Base-by-base conservation (phyloP, 768 basidiomycete species). In the Crepidotus variabilis region DNA sequence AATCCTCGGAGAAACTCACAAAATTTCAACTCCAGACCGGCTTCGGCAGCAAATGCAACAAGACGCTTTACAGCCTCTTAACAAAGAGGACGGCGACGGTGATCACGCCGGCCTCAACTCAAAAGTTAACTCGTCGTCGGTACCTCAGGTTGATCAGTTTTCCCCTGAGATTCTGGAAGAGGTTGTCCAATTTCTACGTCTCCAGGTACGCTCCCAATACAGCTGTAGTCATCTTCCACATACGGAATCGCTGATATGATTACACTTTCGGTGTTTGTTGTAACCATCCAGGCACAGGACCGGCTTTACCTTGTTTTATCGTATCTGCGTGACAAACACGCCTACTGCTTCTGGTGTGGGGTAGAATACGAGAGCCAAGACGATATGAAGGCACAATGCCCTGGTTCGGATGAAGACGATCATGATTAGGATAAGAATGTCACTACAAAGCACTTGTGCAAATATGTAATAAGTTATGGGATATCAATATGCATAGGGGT, bases 341-440 rank as follows among this genome's bases (percentile, higher is more conserved):
- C 76, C 5, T 94, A 94, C 67, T 94, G 92, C 67, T 93, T 92
- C 69, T 94, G 91, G 89, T 94, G 92, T 66, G 92, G 92, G 11
- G 80, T 87, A 11, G 79, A 84, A 62, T 94, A 93, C 65, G 78
- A 80, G 5, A 75, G 78, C 60, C 67, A 71, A 6, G 79, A 80
- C 14, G 87, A 90, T 50, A 72, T 94, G 75, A 71, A 71, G 36
- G 69, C 64, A 35, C 75, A 84, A 54, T 94, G 92, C 69, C 92
- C 92, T 6, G 92, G 92, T 6, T 66, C 75, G 43, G 79, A 81
- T 28, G 92, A 94, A 67, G 88, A 90, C 39, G 83, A 80, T 57
- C 92, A 94, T 68, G 88, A 92, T 71, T 92, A 73, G 80, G 49
- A 36, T 16, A 47, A 28, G 36, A 48, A 46, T 50, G 45, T 16